A percentile compares a stretch with the other conserved stretches of the same genome.
Conservation (phyloP, 2,329 filamentous ascomycete genomes). For the Fusarium duplospermum region DNA sequence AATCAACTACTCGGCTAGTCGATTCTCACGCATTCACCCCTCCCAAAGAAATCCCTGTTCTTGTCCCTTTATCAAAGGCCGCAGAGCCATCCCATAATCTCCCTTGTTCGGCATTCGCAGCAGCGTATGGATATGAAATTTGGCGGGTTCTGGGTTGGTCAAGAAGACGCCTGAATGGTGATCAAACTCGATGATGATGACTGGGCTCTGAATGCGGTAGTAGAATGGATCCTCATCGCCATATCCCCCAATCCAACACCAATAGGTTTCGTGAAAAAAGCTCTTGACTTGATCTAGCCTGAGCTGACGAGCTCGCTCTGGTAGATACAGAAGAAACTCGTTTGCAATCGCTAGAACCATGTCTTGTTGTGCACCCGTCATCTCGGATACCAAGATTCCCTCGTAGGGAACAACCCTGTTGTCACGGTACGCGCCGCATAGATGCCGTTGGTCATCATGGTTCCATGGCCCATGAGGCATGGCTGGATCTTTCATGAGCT, state of each 20-base stretch:
- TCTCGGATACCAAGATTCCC: conserved; percentile 66
- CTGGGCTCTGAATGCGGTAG: conserved; percentile 80
- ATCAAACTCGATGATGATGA: conserved; percentile 80
- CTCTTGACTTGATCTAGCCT: conserved; percentile 65
- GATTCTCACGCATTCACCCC: conserved; percentile 39
- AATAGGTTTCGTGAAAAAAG: conserved; percentile 77
- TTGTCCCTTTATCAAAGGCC: conserved; percentile 30
- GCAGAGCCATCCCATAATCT: conserved; percentile 69
- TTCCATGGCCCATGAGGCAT: conserved; percentile 81
- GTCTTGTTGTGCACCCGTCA: conserved; percentile 61
- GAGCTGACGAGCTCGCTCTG: conserved; percentile 62
- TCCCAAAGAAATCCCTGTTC: conserved; percentile 42
- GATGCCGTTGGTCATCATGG: conserved; percentile 80
- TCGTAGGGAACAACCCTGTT: conserved; percentile 79
- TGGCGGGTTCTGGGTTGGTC: conserved; percentile 76
- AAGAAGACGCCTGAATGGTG: conserved; percentile 84
- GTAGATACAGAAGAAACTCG: conserved; percentile 77
- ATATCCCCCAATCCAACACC: conserved; percentile 78
- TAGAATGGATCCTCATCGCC: conserved; percentile 72
- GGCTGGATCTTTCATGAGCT: conserved; percentile 68
- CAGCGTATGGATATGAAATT: conserved; percentile 76
- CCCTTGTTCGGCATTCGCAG: conserved; percentile 79
- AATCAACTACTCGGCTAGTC: no score
- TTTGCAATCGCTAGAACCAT: conserved; percentile 68
- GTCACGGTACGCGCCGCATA: conserved; percentile 78